Conservation (phyloP, 768 basidiomycete genomes). For the Favolaschia claudopus region DNA sequence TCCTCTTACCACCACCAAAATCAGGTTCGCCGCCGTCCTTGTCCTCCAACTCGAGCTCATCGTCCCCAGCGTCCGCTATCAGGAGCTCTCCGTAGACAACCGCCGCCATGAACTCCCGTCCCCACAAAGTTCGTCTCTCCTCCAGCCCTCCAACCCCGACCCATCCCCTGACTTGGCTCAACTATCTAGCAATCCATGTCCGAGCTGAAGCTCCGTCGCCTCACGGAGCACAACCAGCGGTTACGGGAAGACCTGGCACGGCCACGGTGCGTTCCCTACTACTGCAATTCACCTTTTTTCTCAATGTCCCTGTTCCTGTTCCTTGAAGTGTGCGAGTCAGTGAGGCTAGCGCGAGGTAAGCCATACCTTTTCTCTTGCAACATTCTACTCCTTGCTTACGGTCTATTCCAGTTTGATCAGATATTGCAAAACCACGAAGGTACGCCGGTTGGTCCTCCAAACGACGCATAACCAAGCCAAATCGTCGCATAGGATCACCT, state of each 20-base stretch:
- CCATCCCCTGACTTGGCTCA: slow-evolving; percentile 6
- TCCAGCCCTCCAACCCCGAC: background rate
- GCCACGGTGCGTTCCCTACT: slow-evolving; percentile 61
- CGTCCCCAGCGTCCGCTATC: slow-evolving; percentile 16
- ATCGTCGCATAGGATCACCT: slow-evolving; percentile 38
- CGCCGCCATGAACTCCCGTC: slow-evolving; percentile 71
- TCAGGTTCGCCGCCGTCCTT: slow-evolving; percentile 25
- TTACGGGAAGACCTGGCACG: slow-evolving; percentile 88
- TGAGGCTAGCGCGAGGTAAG: slow-evolving; percentile 88
- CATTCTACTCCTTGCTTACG: background rate
- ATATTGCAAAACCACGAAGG: slow-evolving; percentile 93
- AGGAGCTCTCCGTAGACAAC: slow-evolving; percentile 27
- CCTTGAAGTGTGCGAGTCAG: slow-evolving; percentile 71
- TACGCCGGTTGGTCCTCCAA: slow-evolving; percentile 78
- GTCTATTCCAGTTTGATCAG: slow-evolving; percentile 90
- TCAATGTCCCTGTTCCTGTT: background rate
- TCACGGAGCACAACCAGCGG: slow-evolving; percentile 94
- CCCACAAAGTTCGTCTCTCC: slow-evolving; percentile 63
- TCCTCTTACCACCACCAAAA: slow-evolving; percentile 21
- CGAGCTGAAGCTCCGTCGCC: slow-evolving; percentile 92
- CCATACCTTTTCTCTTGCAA: slow-evolving; percentile 12
- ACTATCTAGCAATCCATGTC: slow-evolving; percentile 89
- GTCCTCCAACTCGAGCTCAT: slow-evolving; percentile 25
- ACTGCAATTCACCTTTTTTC: background rate
- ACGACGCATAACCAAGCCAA: slow-evolving; percentile 4